phyloP scores from a whole-genome alignment of 2,329 filamentous ascomycete genomes.

The Penicillium decumbens region DNA sequence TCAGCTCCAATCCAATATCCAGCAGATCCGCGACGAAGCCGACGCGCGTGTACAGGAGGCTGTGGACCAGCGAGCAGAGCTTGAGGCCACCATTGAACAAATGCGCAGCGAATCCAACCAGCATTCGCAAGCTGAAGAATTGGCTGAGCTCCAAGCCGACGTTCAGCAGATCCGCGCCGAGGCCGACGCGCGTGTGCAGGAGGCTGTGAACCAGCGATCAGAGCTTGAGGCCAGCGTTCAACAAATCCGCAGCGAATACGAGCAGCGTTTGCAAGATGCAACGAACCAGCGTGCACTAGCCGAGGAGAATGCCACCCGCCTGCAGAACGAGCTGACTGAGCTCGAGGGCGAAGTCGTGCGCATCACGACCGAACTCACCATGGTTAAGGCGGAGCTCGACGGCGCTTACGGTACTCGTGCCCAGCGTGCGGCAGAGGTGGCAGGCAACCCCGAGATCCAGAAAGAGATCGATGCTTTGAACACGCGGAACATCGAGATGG shows the following conservation, averaged over 20 bases:
- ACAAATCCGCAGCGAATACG: slow-evolving; percentile 29
- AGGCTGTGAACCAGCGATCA: slow-evolving; percentile 10
- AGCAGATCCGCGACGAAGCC: slow-evolving; percentile 31
- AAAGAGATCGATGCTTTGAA: slow-evolving; percentile 56
- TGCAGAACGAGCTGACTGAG: slow-evolving; percentile 49
- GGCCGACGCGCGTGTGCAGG: slow-evolving; percentile 28
- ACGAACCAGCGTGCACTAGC: slow-evolving; percentile 29
- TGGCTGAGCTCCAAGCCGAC: slow-evolving; percentile 27
- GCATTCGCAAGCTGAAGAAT: slow-evolving; percentile 23
- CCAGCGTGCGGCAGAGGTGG: slow-evolving; percentile 63
- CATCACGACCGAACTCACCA: slow-evolving; percentile 74
- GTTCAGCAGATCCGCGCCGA: slow-evolving; percentile 33
- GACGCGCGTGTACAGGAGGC: slow-evolving; percentile 30
- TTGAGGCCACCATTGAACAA: slow-evolving; percentile 21
- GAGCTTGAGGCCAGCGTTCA: slow-evolving; percentile 16
- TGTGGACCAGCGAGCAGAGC: neutral
- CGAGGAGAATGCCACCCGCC: slow-evolving; percentile 37
- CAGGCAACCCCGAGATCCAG: slow-evolving; percentile 54
- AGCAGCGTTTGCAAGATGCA: slow-evolving; percentile 25
- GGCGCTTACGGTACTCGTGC: slow-evolving; percentile 81
- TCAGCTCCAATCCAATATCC: slow-evolving; percentile 29
- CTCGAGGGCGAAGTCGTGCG: slow-evolving; percentile 62
- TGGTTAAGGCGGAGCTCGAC: slow-evolving; percentile 84
- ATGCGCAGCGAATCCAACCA: slow-evolving; percentile 30
- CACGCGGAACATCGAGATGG: slow-evolving; percentile 45